Conservation (phyloP, 2,329 filamentous ascomycete genomes). For the Hypoxylon rubiginosum region DNA sequence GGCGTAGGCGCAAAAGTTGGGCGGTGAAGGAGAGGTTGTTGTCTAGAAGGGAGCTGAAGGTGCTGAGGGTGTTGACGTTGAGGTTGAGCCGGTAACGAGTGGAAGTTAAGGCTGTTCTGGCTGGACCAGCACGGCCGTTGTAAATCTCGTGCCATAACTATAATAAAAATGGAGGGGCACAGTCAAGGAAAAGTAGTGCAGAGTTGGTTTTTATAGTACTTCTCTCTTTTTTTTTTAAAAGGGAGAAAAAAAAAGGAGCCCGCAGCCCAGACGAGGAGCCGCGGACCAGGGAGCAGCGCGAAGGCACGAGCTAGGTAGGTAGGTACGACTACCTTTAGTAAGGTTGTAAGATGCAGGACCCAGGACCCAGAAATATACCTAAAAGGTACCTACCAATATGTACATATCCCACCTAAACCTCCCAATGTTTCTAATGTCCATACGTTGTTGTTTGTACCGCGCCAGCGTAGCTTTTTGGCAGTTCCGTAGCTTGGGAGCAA, state of each 20-base stretch:
- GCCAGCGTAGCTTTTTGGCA: not conserved
- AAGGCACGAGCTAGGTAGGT: constrained; percentile 36
- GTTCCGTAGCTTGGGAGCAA: constrained; percentile 4
- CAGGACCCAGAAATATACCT: constrained; percentile 19
- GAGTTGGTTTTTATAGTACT: constrained; percentile 45
- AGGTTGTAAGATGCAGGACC: constrained; percentile 43
- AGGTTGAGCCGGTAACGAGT: constrained; percentile 36
- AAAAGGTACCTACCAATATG: constrained; percentile 7
- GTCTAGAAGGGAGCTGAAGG: constrained; percentile 12
- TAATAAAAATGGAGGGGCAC: constrained; percentile 39
- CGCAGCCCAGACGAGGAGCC: constrained; percentile 41
- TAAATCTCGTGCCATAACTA: constrained; percentile 45
- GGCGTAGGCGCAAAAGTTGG: constrained; percentile 15
- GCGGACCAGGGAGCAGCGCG: constrained; percentile 42
- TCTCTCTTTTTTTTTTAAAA: constrained; percentile 31
- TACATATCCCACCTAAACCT: constrained; percentile 18
- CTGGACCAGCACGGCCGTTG: constrained; percentile 43
- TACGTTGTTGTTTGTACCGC: not conserved
- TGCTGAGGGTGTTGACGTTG: constrained; percentile 33
- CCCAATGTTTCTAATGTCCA: constrained; percentile 1
- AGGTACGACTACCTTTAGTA: constrained; percentile 34
- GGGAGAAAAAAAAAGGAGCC: constrained; percentile 39
- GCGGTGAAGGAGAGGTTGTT: constrained; percentile 22
- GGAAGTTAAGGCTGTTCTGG: constrained; percentile 34
- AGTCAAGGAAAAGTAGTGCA: constrained; percentile 38